Base-by-base conservation (phyloP, 2,329 filamentous ascomycete genomes). In the Blumeria hordei region DNA sequence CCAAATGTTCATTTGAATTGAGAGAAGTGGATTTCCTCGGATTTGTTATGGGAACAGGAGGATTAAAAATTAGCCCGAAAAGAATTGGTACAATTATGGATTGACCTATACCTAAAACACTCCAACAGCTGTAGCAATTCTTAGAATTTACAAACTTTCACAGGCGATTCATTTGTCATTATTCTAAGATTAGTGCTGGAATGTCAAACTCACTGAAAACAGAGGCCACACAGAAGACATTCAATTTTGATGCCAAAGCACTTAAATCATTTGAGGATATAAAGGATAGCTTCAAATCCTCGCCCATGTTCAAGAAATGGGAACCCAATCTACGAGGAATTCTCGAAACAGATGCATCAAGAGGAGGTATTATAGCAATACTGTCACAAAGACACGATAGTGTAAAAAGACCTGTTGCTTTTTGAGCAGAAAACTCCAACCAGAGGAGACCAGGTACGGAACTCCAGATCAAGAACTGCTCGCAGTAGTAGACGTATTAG, bases 71-170 rank as follows among this genome's bases (percentile, higher is more conserved):
- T 39, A 41, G n/a, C 16, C 50, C 16, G 12, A 39, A 53, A 53
- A 28, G 50, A 35, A 32, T 53, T 6, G n/a, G 2, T 21, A 53
- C 50, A 36, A 53, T 53, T 18, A 39, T 16, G 28, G 50, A 53
- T 14, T 39, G 50, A n/a, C 50, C 50, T 32, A 16, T 34, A 18
- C 50, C 50, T 39, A 36, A 53, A 53, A 53, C 34, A 11, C 35
- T 53, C 21, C 50, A 53, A 34, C 50, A 53, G 41, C n/a, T 53
- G 11, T n/a, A 53, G 41, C 4, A 39, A 53, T 53, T 53, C 18
- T 28, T 53, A 41, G 50, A 34, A 35, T 53, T 39, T 9, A 53
- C 50, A n/a, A 54, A 54, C 4, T 54, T 54, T n/a, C 43, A 54
- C 14, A 43, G 52, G 28, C 18, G 36, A 43, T 54, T 43, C 28